phyloP scores from a whole-genome alignment of 2,329 filamentous ascomycete genomes.

The Colletotrichum spinosum region DNA sequence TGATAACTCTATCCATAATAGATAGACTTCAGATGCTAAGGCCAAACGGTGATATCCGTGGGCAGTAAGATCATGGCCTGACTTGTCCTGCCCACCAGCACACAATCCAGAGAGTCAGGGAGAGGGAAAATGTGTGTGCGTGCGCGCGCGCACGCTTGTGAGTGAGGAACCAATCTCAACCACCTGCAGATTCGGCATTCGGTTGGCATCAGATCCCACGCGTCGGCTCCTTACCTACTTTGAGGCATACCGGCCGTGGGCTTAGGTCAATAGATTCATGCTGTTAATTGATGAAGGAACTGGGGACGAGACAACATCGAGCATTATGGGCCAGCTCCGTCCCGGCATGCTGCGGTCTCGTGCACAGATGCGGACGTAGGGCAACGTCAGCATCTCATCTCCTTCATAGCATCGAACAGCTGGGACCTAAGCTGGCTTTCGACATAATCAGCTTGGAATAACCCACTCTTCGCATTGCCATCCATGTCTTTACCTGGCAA shows the following conservation, averaged over 20 bases:
- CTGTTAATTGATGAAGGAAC: conserved; percentile 1
- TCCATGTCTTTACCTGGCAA: no score
- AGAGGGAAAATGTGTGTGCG: no score
- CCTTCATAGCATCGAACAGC: conserved; percentile 4
- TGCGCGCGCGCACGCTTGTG: no score
- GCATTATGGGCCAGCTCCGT: conserved; percentile 9
- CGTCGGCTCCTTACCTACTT: conserved; percentile 34
- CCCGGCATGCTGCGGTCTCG: conserved; percentile 10
- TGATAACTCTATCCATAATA: conserved; percentile 1
- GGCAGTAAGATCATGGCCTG: background rate
- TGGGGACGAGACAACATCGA: background rate
- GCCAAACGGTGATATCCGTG: conserved; percentile 1
- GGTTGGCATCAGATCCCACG: conserved; percentile 32
- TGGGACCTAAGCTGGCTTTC: no score
- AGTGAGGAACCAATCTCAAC: conserved; percentile 32
- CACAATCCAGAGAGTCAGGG: no score
- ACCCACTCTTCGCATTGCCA: no score
- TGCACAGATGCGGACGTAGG: conserved; percentile 16
- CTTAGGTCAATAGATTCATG: conserved; percentile 18
- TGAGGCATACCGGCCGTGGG: conserved; percentile 22
- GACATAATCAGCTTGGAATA: no score
- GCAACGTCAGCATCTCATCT: conserved; percentile 22
- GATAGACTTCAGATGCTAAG: background rate
- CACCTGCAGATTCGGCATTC: conserved; percentile 36
- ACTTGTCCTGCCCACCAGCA: no score